A percentile compares a stretch with the other conserved stretches of the same genome.
These are phyloP conservation scores for Populus nigra DNA, from an alignment of 345 rosid genomes.

Conservation along the genomic window DNA sequence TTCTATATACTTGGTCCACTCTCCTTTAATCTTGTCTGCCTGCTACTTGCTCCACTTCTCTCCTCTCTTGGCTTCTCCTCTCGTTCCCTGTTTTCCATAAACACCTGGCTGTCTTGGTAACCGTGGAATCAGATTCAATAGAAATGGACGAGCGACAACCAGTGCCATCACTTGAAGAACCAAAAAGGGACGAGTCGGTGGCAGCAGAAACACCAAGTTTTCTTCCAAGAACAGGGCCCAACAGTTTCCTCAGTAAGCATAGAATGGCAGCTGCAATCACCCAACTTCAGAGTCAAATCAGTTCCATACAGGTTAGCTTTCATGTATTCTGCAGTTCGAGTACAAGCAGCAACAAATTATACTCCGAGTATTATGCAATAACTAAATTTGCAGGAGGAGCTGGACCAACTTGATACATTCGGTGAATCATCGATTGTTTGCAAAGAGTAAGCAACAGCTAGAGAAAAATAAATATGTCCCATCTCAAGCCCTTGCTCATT, in stretches of 20 bases:
- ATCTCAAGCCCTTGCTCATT: not conserved
- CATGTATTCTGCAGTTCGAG: not conserved
- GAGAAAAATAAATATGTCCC: not conserved
- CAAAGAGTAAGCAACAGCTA: constrained; percentile 30
- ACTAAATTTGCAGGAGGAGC: constrained; percentile 30
- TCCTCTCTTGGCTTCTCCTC: not conserved
- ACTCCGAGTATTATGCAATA: not conserved
- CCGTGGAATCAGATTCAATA: not conserved
- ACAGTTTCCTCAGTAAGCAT: constrained; percentile 36
- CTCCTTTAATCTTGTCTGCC: not conserved
- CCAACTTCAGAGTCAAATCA: constrained; percentile 37
- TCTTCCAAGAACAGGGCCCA: not conserved
- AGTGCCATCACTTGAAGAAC: not conserved
- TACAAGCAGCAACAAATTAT: not conserved
- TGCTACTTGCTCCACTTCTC: not conserved
- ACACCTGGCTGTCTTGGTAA: not conserved
- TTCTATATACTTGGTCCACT: not conserved
- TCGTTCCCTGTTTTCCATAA: not conserved
- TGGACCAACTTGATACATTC: constrained; percentile 37
- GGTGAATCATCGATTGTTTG: constrained; percentile 46
- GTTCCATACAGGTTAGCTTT: constrained; percentile 29
- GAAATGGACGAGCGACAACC: not conserved
- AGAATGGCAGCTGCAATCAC: constrained; percentile 38
- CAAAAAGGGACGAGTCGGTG: not conserved
- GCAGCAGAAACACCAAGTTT: not conserved